phyloP scores from a whole-genome alignment of 2,329 filamentous ascomycete genomes.

The Diplodia sapinea region DNA sequence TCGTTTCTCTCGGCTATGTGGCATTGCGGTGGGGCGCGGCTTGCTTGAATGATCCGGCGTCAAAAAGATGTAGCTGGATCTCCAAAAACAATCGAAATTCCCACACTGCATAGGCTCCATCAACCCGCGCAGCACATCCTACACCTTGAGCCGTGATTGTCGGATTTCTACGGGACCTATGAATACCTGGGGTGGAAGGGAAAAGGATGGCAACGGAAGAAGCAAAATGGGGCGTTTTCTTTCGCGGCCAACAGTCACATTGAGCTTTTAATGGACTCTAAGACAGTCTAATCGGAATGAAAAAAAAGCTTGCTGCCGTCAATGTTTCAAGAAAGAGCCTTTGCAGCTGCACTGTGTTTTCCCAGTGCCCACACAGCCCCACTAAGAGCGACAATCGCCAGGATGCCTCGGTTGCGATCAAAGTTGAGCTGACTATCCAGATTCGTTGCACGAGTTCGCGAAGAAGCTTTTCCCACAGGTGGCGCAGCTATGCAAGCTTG shows the following conservation, averaged over 20 bases:
- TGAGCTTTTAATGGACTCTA: constrained; percentile 28
- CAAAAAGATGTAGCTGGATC: constrained; percentile 33
- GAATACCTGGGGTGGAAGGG: constrained; percentile 14
- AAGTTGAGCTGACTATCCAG: neutral
- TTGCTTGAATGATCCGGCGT: constrained; percentile 31
- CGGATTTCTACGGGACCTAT: constrained; percentile 28
- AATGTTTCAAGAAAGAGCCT: neutral
- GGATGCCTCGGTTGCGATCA: neutral
- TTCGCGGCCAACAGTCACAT: constrained; percentile 19
- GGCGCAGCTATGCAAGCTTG: neutral
- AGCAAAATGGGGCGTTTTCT: constrained; percentile 21
- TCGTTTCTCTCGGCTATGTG: constrained; percentile 41
- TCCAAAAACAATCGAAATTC: constrained; percentile 29
- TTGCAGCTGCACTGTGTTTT: neutral
- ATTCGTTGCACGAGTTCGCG: neutral
- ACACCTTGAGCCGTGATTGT: constrained; percentile 27
- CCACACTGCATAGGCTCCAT: constrained; percentile 31
- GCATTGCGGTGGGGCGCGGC: constrained; percentile 36
- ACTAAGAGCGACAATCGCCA: neutral
- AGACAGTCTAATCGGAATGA: constrained; percentile 30
- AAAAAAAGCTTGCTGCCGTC: constrained; percentile 30
- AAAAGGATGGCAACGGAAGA: constrained; percentile 13
- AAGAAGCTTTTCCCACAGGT: neutral
- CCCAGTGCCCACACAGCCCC: neutral
- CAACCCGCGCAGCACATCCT: constrained; percentile 22